Conservation (phyloP, 1,139 yeast species). For the Yamadazyma aaseri region DNA sequence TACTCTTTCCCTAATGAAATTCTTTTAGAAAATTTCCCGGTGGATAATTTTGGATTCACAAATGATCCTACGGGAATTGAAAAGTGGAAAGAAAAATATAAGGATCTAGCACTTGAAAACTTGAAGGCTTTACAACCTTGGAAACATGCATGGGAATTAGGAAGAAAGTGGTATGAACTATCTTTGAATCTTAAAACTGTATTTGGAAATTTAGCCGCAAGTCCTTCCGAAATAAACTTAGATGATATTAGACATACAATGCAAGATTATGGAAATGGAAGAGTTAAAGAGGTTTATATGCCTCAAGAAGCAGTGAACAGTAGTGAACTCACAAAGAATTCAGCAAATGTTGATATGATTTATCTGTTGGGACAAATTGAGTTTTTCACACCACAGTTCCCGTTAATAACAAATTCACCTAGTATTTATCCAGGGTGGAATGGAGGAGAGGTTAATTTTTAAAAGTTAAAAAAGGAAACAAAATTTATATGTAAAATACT, state of each 20-base stretch:
- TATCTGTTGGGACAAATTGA: constrained; percentile 6
- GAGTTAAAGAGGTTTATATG: constrained; percentile 20
- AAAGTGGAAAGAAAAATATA: constrained; percentile 16
- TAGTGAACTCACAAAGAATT: not conserved
- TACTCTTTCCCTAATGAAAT: constrained; percentile 27
- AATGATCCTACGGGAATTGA: constrained; percentile 13
- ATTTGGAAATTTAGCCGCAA: constrained; percentile 18
- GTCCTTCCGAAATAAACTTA: constrained; percentile 16
- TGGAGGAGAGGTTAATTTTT: constrained; percentile 9
- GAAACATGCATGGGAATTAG: constrained; percentile 27
- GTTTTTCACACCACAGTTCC: constrained; percentile 17
- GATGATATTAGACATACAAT: constrained; percentile 24
- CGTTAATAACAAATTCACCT: constrained; percentile 18
- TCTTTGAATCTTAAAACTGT: constrained; percentile 19
- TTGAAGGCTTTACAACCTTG: constrained; percentile 20
- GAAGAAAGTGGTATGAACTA: constrained; percentile 24
- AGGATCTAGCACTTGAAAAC: constrained; percentile 19
- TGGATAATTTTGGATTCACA: constrained; percentile 2
- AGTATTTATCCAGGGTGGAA: constrained; percentile 24
- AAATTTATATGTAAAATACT: no score
- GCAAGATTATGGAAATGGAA: constrained; percentile 28
- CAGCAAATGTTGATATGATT: no score
- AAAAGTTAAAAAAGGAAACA: no score
- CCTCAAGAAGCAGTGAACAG: not conserved
- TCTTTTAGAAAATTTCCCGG: constrained; percentile 14